Percentiles rank a stretch among this genome's conserved stretches.
phyloP scores from a whole-genome alignment of 2,329 filamentous ascomycete species.

The Claviceps maximensis region DNA sequence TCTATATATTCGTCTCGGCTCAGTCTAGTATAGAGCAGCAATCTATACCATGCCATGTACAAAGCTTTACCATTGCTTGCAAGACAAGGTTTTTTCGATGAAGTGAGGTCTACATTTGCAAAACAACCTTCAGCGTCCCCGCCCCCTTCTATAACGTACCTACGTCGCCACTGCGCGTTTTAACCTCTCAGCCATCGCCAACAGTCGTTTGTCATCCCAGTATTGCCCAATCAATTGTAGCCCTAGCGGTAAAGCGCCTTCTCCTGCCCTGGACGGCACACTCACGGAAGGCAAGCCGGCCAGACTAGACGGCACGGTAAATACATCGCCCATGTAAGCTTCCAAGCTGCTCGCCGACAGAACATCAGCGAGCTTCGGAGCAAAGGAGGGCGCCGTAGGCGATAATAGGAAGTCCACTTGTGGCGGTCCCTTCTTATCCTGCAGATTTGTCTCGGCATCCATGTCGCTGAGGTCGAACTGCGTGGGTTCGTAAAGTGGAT shows the following conservation, averaged over 20 bases:
- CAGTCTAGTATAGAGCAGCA: not conserved
- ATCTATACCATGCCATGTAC: not conserved
- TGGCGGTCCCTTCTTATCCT: constrained; percentile 42
- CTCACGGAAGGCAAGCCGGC: constrained; percentile 84
- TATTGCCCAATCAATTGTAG: constrained; percentile 73
- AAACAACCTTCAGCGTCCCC: not conserved
- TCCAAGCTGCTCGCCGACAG: constrained; percentile 46
- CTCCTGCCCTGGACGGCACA: constrained; percentile 42
- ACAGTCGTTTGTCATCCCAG: constrained; percentile 55
- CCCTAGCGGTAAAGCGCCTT: constrained; percentile 30
- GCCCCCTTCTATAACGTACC: not conserved
- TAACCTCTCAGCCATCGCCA: constrained; percentile 38
- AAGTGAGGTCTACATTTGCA: constrained; percentile 1
- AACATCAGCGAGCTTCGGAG: constrained; percentile 52
- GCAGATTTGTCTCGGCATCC: constrained; percentile 35
- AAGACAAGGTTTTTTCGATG: not conserved
- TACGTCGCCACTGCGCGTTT: constrained; percentile 20
- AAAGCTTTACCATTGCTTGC: not conserved
- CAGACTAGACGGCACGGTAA: constrained; percentile 88
- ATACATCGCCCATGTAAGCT: constrained; percentile 83
- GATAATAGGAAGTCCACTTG: constrained; percentile 78
- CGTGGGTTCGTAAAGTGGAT: constrained; percentile 48
- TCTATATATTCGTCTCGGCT: not conserved
- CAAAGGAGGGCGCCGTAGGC: constrained; percentile 69
- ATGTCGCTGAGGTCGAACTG: constrained; percentile 49